A percentile compares a stretch with the other conserved stretches of the same genome.
Evolutionary conservation across 331 rosid genomes (phyloP).

Genomic region (Rhamnella rubrinervis): DNA sequence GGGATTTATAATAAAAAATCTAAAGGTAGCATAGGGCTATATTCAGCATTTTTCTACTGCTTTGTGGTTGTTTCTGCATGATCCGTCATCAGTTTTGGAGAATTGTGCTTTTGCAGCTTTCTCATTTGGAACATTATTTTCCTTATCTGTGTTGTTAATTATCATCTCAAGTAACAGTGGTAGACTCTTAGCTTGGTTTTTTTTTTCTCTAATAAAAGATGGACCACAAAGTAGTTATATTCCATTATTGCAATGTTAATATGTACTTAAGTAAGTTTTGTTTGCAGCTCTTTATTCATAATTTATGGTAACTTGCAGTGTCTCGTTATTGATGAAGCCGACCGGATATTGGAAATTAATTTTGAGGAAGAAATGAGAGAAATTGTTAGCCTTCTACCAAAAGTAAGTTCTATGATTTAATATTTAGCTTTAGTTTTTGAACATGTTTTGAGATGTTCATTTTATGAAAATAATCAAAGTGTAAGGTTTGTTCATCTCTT

Average conservation of each 20-base stretch:
- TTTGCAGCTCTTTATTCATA: not conserved
- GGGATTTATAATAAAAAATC: constrained; percentile 62
- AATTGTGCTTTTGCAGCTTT: not conserved
- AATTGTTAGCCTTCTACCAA: constrained; percentile 78
- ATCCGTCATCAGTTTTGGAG: not conserved
- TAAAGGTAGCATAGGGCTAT: constrained; percentile 49
- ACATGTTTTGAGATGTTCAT: not conserved
- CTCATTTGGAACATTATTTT: not conserved
- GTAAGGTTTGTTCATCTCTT: no score
- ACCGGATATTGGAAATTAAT: constrained; percentile 89
- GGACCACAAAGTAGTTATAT: not conserved
- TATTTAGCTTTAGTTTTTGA: not conserved
- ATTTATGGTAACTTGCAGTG: constrained; percentile 53
- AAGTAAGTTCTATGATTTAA: constrained; percentile 42
- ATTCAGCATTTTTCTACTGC: not conserved
- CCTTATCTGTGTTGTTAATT: not conserved
- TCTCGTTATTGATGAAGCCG: constrained; percentile 93
- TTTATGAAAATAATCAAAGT: no score
- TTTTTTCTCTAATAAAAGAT: no score
- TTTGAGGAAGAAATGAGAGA: constrained; percentile 98
- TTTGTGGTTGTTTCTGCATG: not conserved
- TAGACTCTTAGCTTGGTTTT: no score
- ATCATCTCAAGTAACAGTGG: not conserved
- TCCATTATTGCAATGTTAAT: not conserved
- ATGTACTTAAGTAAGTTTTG: no score